phyloP scores from a whole-genome alignment of 306 rosid species.

The Cucumis sativus region Cucumber_9930_V3 NC_026658.2:7293501-7294000 shows the following conservation, averaged over 20 bases:
- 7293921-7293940: too few relatives aligned
- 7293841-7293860: constrained; percentile 72
- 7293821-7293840: constrained; percentile 69
- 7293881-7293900: too few relatives aligned
- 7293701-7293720: constrained; percentile 15
- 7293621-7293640: too few relatives aligned
- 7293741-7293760: constrained; percentile 8
- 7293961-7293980: constrained; percentile 83
- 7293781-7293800: constrained; percentile 36
- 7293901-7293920: too few relatives aligned
- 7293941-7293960: constrained; percentile 56
- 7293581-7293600: constrained; percentile 30
- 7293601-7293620: constrained; percentile 19
- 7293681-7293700: constrained; percentile 27
- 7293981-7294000: constrained; percentile 92
- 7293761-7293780: constrained; percentile 23
- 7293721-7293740: too few relatives aligned
- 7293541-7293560: not conserved
- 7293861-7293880: constrained; percentile 43
- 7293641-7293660: not conserved
- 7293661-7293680: constrained; percentile 22
- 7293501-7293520: too few relatives aligned
- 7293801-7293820: constrained; percentile 57
- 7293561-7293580: constrained; percentile 21
- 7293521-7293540: too few relatives aligned